Percentiles rank a stretch among this genome's conserved stretches.
Evolutionary conservation across 2,329 filamentous ascomycete genomes (phyloP).

Genomic region (Alternaria consortialis): DNA sequence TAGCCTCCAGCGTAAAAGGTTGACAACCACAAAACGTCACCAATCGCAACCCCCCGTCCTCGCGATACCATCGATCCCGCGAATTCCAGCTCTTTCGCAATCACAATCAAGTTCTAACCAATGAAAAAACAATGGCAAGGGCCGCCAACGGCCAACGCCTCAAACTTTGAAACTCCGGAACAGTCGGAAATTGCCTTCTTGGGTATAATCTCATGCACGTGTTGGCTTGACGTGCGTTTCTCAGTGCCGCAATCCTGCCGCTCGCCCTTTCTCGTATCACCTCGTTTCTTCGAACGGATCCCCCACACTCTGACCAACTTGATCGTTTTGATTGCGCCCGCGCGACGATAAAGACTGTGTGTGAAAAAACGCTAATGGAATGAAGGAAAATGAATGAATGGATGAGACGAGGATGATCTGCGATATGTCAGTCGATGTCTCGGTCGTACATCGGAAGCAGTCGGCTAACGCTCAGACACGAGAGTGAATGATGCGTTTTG

Average conservation of each 20-base stretch:
- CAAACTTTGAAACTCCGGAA: constrained; percentile 19
- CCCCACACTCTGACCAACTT: constrained; percentile 14
- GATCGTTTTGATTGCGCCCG: constrained; percentile 21
- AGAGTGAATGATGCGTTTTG: constrained; percentile 1
- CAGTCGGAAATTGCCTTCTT: constrained; percentile 29
- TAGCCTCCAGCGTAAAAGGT: background rate
- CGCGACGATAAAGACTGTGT: constrained; percentile 21
- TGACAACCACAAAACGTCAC: constrained; percentile 1
- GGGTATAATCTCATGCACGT: constrained; percentile 24
- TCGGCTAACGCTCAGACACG: constrained; percentile 11
- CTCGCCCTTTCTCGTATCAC: constrained; percentile 8
- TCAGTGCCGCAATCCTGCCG: constrained; percentile 6
- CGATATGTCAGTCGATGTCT: constrained; percentile 15
- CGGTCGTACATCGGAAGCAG: constrained; percentile 6
- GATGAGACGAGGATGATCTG: constrained; percentile 19
- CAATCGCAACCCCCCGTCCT: constrained; percentile 17
- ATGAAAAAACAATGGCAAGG: constrained; percentile 11
- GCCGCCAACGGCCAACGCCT: constrained; percentile 17
- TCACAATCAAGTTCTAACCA: constrained; percentile 14
- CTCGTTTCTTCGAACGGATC: background rate
- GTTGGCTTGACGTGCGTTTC: constrained; percentile 12
- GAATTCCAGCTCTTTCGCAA: constrained; percentile 17
- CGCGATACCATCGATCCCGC: constrained; percentile 22
- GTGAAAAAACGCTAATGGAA: constrained; percentile 8
- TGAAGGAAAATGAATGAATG: constrained; percentile 17